These are phyloP conservation scores for Pseudogymnoascus sp. DNA, from an alignment of 2,329 filamentous ascomycete genomes.

Conservation along the genomic window DNA sequence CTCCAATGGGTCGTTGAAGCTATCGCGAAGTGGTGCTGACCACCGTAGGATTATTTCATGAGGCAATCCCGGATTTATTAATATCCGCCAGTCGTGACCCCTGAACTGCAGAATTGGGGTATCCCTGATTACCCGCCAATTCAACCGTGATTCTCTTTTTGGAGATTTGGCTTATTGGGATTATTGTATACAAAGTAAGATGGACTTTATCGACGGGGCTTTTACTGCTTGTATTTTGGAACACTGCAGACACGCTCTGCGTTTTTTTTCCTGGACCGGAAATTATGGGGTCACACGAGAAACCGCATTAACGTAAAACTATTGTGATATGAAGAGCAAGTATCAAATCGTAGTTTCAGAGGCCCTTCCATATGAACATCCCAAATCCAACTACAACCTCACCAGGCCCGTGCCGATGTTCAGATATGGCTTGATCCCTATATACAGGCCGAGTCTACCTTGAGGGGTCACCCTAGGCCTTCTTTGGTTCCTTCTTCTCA, in stretches of 20 bases:
- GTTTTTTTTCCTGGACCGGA: neutral
- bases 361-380: neutral
- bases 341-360: neutral
- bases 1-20: constrained; percentile 6
- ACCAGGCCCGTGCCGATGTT: neutral
- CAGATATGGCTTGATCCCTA: constrained; percentile 1
- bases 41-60: neutral
- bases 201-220: neutral
- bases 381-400: constrained; percentile 4
- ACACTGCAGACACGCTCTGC: neutral
- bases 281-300: neutral
- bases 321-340: neutral
- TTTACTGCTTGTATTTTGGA: neutral
- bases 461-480: constrained; percentile 27
- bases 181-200: neutral
- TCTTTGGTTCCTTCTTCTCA: constrained; percentile 31
- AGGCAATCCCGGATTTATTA: constrained; percentile 2
- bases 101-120: neutral
- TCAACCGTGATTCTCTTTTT: neutral
- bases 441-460: constrained; percentile 17
- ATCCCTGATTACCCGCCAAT: constrained; percentile 1
- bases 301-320: neutral
- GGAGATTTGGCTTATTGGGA: neutral
- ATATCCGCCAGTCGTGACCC: neutral
- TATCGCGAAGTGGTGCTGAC: constrained; percentile 2